These are phyloP conservation scores for Tricholoma bakamatsutake DNA, from an alignment of 768 basidiomycete species.

Conservation along the genomic window DNA sequence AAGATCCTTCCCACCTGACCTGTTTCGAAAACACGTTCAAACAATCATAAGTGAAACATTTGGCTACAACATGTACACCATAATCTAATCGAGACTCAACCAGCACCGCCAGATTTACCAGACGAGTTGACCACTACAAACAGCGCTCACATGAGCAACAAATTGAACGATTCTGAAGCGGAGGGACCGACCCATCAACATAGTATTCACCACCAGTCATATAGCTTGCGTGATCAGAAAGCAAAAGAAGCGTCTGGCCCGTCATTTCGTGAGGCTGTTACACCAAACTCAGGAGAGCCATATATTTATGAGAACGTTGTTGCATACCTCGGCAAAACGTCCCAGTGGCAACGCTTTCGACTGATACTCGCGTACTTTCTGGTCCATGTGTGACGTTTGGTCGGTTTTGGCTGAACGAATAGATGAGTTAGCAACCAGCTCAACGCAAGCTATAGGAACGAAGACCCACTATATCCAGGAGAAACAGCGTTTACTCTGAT, in stretches of 20 bases:
- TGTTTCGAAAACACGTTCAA: too few relatives aligned
- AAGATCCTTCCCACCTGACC: too few relatives aligned
- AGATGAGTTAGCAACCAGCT: background rate
- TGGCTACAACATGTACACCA: too few relatives aligned
- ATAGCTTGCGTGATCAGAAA: constrained; percentile 46
- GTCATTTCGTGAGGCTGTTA: constrained; percentile 52
- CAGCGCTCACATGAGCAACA: background rate
- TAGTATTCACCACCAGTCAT: constrained; percentile 56
- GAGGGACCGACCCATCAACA: constrained; percentile 43
- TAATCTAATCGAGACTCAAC: too few relatives aligned
- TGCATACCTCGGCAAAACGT: constrained; percentile 49
- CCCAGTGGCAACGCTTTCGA: constrained; percentile 42
- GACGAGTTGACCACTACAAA: constrained; percentile 22
- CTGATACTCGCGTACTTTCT: constrained; percentile 43
- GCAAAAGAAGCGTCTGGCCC: constrained; percentile 47
- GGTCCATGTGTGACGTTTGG: constrained; percentile 50
- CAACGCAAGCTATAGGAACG: background rate
- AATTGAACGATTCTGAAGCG: background rate
- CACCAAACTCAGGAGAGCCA: background rate
- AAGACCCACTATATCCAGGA: constrained; percentile 50
- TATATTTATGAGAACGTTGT: background rate
- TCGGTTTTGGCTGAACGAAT: constrained; percentile 45
- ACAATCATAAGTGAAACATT: too few relatives aligned
- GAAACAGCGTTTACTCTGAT: constrained; percentile 60
- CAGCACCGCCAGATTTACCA: constrained; percentile 18